A percentile compares a stretch with the other conserved stretches of the same genome.
These are phyloP conservation scores for Pyrus communis DNA, from an alignment of 306 rosid genomes.

Conservation along the genomic window DNA sequence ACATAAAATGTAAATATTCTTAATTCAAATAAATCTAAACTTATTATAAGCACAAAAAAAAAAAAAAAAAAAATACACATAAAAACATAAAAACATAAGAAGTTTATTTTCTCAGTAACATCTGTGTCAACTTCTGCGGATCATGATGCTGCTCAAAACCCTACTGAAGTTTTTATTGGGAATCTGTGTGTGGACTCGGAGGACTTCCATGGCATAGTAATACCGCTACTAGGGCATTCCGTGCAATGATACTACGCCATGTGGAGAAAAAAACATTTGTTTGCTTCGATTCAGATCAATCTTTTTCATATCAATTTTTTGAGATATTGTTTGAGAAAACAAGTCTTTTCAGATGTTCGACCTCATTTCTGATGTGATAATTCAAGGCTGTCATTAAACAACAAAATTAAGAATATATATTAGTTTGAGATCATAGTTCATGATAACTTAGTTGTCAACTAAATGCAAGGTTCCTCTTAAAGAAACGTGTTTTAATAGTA, in stretches of 20 bases:
- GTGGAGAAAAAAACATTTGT: background rate
- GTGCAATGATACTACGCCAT: background rate
- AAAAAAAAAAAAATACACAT: too few species aligned
- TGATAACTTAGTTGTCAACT: background rate
- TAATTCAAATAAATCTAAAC: too few species aligned
- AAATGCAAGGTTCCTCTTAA: background rate
- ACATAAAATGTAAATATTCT: too few species aligned
- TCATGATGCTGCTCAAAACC: background rate
- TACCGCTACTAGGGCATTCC: background rate
- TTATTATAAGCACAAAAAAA: background rate
- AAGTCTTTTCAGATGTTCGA: background rate
- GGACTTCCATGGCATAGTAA: background rate
- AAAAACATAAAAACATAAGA: too few species aligned
- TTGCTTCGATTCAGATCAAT: background rate
- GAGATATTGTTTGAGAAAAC: background rate
- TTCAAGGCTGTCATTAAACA: background rate
- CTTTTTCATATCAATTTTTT: background rate
- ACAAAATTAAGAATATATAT: background rate
- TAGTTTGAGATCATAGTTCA: background rate
- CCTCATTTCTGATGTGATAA: background rate
- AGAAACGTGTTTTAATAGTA: background rate
- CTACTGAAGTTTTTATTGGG: background rate
- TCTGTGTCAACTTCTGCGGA: too few species aligned
- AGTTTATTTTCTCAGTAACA: background rate
- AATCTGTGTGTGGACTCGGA: background rate